These are phyloP conservation scores for Blastomyces emzantsi DNA, from an alignment of 2,329 filamentous ascomycete genomes.

Conservation along the genomic window DNA sequence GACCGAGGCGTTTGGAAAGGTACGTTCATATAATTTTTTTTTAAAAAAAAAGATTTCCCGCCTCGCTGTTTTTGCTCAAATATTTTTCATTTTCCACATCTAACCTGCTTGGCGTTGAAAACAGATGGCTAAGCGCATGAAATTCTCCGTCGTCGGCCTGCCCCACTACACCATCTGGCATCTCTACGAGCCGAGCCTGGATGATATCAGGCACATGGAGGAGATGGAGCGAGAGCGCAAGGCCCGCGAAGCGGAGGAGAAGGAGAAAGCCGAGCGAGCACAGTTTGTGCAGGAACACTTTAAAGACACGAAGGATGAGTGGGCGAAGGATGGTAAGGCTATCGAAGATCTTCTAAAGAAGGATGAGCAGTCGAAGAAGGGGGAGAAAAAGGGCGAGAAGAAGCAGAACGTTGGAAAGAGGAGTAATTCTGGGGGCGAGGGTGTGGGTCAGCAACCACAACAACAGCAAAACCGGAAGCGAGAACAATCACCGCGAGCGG, in stretches of 20 bases:
- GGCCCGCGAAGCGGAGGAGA: conserved; percentile 70
- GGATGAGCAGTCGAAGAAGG: conserved; percentile 36
- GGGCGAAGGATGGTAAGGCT: conserved; percentile 80
- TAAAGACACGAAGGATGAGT: conserved; percentile 65
- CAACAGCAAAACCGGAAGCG: neutral
- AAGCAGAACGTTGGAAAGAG: conserved; percentile 13
- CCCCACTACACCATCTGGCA: conserved; percentile 99
- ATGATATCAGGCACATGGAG: conserved; percentile 96
- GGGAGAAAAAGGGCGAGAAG: conserved; percentile 10
- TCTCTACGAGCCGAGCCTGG: conserved; percentile 96
- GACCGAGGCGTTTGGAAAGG: conserved; percentile 98
- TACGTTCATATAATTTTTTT: conserved; percentile 29
- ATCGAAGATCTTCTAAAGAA: conserved; percentile 60
- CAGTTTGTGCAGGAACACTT: conserved; percentile 77
- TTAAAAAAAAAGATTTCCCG: too few relatives aligned
- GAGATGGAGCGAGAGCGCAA: conserved; percentile 89
- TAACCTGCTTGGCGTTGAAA: conserved; percentile 14
- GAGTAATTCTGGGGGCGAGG: neutral
- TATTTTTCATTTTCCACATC: neutral
- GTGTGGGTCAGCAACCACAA: neutral
- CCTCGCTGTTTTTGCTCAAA: too few relatives aligned
- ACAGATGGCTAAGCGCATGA: conserved; percentile 95
- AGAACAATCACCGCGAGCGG: neutral
- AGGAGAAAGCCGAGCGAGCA: conserved; percentile 59
- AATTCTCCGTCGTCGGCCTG: conserved; percentile 86